These are phyloP conservation scores for Talaromyces pinophilus DNA, from an alignment of 2,329 filamentous ascomycete species.

Conservation along the genomic window DNA sequence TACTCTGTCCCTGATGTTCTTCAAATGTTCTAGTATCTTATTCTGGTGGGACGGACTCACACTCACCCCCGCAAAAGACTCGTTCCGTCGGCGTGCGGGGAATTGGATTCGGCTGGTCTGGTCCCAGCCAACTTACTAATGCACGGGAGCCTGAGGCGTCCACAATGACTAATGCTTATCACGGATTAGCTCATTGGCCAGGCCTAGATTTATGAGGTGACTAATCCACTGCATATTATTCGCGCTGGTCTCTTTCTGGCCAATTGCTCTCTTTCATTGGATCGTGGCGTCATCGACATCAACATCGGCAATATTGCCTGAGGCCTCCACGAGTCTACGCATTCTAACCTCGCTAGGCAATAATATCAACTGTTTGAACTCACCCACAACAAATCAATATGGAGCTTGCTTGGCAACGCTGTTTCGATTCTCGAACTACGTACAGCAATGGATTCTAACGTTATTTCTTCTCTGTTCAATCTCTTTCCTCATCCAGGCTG, in stretches of 20 bases:
- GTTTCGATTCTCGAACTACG: neutral
- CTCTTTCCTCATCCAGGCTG: neutral
- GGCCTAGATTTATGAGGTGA: neutral
- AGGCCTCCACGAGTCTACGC: neutral
- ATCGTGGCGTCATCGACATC: conserved; percentile 1
- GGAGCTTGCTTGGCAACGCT: neutral
- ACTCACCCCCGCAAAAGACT: neutral
- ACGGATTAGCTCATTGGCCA: neutral
- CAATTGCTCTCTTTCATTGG: neutral
- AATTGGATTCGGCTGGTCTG: neutral
- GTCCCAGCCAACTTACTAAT: conserved; percentile 2
- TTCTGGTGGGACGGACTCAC: neutral
- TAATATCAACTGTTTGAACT: no score
- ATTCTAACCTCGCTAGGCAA: no score
- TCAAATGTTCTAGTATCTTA: neutral
- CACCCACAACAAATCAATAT: neutral
- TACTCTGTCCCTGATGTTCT: neutral
- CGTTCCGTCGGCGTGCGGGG: neutral
- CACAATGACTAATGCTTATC: neutral
- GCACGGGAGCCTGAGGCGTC: neutral
- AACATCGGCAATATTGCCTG: neutral
- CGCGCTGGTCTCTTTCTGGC: neutral
- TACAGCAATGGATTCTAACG: neutral
- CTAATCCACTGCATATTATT: neutral
- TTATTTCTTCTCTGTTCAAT: neutral